Conservation (phyloP, 768 basidiomycete genomes). For the Hygrophorus pudorinus region DNA sequence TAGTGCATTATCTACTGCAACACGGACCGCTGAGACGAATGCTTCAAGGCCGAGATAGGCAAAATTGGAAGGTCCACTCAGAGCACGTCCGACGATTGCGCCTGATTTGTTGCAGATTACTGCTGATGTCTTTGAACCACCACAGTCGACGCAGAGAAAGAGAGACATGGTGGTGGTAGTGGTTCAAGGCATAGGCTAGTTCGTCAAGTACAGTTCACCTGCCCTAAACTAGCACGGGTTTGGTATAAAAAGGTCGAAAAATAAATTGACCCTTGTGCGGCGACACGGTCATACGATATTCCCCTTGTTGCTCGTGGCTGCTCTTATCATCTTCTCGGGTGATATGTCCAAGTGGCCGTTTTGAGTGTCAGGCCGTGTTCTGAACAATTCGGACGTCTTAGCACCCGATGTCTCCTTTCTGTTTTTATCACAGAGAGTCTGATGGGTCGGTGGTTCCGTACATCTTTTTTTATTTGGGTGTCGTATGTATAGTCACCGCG, state of each 20-base stretch:
- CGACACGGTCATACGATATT: constrained; percentile 65
- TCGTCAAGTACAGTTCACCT: too few relatives aligned
- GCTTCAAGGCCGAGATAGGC: constrained; percentile 60
- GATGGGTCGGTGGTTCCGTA: constrained; percentile 77
- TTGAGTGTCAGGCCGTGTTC: constrained; percentile 85
- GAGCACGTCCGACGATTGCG: constrained; percentile 53
- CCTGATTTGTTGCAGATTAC: constrained; percentile 54
- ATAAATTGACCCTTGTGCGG: constrained; percentile 52
- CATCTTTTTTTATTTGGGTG: constrained; percentile 19
- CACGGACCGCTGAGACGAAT: constrained; percentile 44
- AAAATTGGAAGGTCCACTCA: constrained; percentile 78
- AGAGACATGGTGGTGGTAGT: constrained; percentile 24
- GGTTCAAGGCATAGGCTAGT: too few relatives aligned
- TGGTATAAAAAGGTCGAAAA: background rate
- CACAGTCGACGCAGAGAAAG: constrained; percentile 80
- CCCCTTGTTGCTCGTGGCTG: constrained; percentile 89
- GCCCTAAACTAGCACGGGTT: too few relatives aligned
- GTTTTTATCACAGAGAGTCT: constrained; percentile 26
- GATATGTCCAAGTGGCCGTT: constrained; percentile 64
- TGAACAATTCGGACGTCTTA: constrained; percentile 72
- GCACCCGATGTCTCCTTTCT: constrained; percentile 58
- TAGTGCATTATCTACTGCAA: constrained; percentile 47
- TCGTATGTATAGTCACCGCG: too few relatives aligned
- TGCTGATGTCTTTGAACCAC: constrained; percentile 80
- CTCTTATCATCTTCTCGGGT: constrained; percentile 28